A percentile compares a stretch with the other conserved stretches of the same genome.
Evolutionary conservation across 31 red algal genomes (phyloP).

Genomic region (Endocladia muricata): DNA sequence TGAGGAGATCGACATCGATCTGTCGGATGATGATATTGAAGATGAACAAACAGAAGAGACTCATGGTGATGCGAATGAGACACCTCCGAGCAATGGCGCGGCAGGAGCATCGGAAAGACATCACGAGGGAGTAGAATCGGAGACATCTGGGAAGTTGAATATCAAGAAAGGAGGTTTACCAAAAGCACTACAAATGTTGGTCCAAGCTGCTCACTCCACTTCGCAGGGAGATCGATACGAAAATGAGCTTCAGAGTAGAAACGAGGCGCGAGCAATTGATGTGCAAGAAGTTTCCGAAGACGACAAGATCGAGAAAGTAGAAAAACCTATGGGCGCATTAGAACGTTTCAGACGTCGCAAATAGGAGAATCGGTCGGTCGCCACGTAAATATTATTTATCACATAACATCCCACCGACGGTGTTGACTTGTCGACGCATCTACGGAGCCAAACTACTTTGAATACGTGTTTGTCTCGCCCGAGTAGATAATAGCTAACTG

Average conservation of each 20-base stretch:
- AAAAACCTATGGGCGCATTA: constrained; percentile 15
- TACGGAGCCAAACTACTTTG: background rate
- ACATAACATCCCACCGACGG: background rate
- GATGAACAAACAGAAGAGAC: too few relatives aligned
- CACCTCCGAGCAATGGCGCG: background rate
- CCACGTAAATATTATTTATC: background rate
- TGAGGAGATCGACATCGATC: background rate
- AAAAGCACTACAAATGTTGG: background rate
- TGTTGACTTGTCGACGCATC: background rate
- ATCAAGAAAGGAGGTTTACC: background rate
- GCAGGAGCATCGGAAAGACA: background rate
- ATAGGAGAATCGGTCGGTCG: background rate
- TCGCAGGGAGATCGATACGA: background rate
- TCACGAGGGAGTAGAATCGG: background rate
- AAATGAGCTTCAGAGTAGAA: background rate
- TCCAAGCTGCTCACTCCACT: background rate
- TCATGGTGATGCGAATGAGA: background rate
- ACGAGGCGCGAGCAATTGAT: too few relatives aligned
- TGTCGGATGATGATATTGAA: too few relatives aligned
- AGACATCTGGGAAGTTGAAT: background rate
- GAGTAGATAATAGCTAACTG: background rate
- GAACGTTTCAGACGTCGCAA: constrained; percentile 9
- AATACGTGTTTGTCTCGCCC: background rate
- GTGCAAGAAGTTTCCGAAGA: too few relatives aligned
- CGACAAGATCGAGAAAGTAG: background rate